Conservation (phyloP, 441 rosid genomes). For the Flueggea neowawraea region DNA sequence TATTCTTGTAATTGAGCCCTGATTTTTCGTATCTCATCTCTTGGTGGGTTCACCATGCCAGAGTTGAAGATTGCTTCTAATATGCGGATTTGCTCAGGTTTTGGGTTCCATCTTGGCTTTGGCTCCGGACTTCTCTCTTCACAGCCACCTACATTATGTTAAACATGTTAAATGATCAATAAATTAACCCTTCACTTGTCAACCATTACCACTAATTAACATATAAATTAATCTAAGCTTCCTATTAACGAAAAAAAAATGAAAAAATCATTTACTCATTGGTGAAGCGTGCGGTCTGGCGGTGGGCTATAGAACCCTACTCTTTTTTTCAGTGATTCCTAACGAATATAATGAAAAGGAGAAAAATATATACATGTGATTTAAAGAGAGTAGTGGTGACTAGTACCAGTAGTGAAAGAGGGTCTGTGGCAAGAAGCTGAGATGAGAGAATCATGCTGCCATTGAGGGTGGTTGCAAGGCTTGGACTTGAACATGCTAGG, state of each 20-base stretch:
- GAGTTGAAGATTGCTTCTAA: conserved; percentile 98
- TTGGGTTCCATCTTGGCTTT: conserved; percentile 98
- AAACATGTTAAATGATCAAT: not conserved
- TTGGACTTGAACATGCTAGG: conserved; percentile 99
- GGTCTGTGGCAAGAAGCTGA: conserved; percentile 54
- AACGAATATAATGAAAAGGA: not conserved
- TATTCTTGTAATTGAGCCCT: conserved; percentile 89
- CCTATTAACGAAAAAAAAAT: too few relatives aligned
- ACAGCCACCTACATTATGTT: conserved; percentile 31
- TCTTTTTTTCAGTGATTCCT: too few relatives aligned
- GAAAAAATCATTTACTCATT: not conserved
- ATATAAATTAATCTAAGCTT: too few relatives aligned
- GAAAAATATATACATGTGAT: not conserved
- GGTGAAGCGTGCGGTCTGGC: not conserved
- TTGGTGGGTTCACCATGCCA: conserved; percentile 98
- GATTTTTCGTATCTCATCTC: conserved; percentile 94
- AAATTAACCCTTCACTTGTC: not conserved
- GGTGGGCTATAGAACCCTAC: not conserved
- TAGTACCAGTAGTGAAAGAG: conserved; percentile 58
- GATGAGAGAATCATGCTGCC: conserved; percentile 80
- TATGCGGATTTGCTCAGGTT: conserved; percentile 95
- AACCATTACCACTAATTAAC: too few relatives aligned
- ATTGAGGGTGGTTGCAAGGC: conserved; percentile 80
- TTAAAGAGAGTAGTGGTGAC: not conserved
- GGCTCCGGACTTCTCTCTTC: conserved; percentile 99